These are phyloP conservation scores for Trichocomaceae sp. DNA, from an alignment of 2,329 filamentous ascomycete species.

Conservation along the genomic window DNA sequence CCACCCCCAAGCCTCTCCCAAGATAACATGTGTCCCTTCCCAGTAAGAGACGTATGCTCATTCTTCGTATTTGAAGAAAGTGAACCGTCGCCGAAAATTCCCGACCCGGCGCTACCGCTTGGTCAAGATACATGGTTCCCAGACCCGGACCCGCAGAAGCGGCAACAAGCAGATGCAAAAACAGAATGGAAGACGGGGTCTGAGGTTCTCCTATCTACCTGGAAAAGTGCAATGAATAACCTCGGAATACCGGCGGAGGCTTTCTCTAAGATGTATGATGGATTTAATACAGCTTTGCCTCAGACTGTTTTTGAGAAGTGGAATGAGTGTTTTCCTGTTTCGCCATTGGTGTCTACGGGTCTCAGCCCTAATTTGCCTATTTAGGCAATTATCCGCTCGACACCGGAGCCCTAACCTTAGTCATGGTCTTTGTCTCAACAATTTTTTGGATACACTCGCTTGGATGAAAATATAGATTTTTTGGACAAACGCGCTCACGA, in stretches of 20 bases:
- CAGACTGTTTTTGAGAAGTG: neutral
- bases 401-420: too few species aligned
- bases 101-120: neutral
- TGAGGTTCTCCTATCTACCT: neutral
- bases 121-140: neutral
- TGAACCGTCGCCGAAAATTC: neutral
- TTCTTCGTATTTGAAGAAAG: neutral
- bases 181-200: neutral
- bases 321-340: neutral
- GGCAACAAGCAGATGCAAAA: neutral
- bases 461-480: too few species aligned
- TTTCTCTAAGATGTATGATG: neutral
- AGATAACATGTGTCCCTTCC: neutral
- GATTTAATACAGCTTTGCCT: neutral
- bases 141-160: neutral
- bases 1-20: neutral
- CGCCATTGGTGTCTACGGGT: neutral
- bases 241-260: neutral
- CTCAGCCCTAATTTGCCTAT: too few species aligned
- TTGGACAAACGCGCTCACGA: too few species aligned
- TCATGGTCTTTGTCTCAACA: too few species aligned
- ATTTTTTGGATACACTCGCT: too few species aligned
- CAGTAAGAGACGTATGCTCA: neutral
- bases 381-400: too few species aligned
- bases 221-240: neutral